A percentile compares a stretch with the other conserved stretches of the same genome.
Evolutionary conservation across 495 filamentous ascomycete genomes (phyloP).

Genomic region (Xylaria palmicola): DNA sequence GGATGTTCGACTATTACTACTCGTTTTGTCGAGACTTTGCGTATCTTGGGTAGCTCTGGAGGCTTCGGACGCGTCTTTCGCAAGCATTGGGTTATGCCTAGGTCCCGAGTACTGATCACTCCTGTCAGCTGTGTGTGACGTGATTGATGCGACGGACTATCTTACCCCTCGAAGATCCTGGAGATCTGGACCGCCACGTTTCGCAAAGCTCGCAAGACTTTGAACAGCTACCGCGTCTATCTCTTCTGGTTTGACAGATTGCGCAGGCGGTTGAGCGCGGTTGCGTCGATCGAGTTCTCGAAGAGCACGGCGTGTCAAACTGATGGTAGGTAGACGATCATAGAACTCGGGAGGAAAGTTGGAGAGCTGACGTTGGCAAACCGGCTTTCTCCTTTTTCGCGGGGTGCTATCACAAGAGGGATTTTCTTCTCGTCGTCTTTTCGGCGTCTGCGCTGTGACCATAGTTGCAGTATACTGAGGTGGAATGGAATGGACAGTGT

Average conservation of each 20-base stretch:
- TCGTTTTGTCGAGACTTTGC: neutral
- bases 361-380: no score
- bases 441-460: no score
- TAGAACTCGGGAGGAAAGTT: slow-evolving; percentile 25
- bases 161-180: neutral
- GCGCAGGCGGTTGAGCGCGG: neutral
- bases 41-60: neutral
- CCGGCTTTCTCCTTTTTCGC: no score
- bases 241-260: neutral
- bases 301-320: slow-evolving; percentile 29
- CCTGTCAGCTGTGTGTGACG: neutral
- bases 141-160: no score
- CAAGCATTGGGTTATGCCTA: neutral
- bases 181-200: neutral
- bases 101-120: neutral
- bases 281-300: slow-evolving; percentile 39
- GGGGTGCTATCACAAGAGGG: no score
- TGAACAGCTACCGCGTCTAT: neutral
- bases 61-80: neutral
- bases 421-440: no score
- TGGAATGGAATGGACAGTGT: no score
- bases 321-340: slow-evolving; percentile 35
- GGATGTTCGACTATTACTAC: neutral
- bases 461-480: no score
- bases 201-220: neutral